Evolutionary conservation across 1,284 basidiomycete species (phyloP), one percentile per base, ranked within the genome.

Genomic region (Jaminaea rosea): DNA sequence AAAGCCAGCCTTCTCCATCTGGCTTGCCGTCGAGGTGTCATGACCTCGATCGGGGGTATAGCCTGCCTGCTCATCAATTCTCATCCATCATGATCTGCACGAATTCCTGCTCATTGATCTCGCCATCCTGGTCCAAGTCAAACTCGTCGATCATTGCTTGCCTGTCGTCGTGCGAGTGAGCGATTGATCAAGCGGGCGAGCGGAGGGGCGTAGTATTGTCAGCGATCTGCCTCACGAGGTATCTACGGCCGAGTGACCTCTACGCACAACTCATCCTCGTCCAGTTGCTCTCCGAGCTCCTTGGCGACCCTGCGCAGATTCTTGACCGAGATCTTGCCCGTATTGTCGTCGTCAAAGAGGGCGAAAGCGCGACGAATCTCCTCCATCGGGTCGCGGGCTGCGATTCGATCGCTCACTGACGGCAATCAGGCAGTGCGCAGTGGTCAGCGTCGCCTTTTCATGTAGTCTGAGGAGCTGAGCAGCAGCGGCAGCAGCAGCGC

Each of bases 121-220:
- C 92, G 21, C 92, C 91, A 67, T 99, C 93, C 75, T 93, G 87
- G 78, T 99, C 93, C 31, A 99, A 82, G 76, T 99, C 93, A 71
- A 99, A 99, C 77, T 99, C 94, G 70, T 98, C 94, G 69, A 99
- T 99, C 93, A 99, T 99, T 19, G 93, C 94, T 83, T 96, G 89
- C 62, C 92, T 97, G 68, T 46, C 24, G 15, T 0, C 17, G 44
- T 24, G 13, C n/a, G n/a, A 17, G 36, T 46, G 24, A 34, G 10
- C 24, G 31, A n/a, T 34, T 34, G 10, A 10, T 34, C n/a, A 10
- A n/a, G 39, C 24, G 39, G 39, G 4, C 6, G 10, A 3, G 10
- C 21, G 34, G 34, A 10, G 21, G 34, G 21, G 34, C 34, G 34
- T 21, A 36, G n/a, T n/a, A n/a, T n/a, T n/a, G 34, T 36, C 34